Conservation (phyloP, 495 filamentous ascomycete species). For the Neurospora sp. region DNA sequence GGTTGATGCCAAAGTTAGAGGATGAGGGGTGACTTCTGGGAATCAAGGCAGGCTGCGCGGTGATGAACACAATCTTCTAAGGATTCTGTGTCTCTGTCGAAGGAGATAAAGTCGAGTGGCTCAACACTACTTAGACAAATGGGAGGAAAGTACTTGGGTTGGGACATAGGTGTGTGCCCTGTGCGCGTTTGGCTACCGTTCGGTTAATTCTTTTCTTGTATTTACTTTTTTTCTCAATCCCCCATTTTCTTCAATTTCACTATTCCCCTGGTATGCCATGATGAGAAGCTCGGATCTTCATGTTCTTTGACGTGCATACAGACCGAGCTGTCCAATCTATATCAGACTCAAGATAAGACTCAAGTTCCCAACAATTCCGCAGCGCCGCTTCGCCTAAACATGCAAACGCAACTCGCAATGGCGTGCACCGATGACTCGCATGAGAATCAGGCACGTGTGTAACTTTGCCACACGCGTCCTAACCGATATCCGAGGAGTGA, state of each 20-base stretch:
- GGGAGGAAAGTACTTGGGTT: neutral
- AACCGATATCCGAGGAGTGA: neutral
- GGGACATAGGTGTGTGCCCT: neutral
- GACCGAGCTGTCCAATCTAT: neutral
- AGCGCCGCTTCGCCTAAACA: neutral
- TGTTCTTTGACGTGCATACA: neutral
- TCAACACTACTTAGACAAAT: neutral
- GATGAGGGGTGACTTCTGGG: neutral
- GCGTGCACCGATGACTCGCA: neutral
- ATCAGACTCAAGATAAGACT: neutral
- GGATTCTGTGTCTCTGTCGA: neutral
- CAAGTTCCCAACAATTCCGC: neutral
- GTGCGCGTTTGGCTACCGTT: neutral
- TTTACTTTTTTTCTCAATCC: neutral
- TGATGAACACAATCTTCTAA: neutral
- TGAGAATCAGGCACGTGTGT: neutral
- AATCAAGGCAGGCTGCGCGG: neutral
- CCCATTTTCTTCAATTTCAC: too few species aligned
- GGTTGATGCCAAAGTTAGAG: neutral
- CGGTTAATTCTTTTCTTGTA: neutral
- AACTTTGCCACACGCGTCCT: neutral
- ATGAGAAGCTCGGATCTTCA: neutral
- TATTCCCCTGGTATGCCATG: too few species aligned
- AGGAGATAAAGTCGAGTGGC: neutral
- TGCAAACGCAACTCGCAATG: neutral